Base-by-base conservation (phyloP, 2,329 filamentous ascomycete genomes). In the Alternaria sp. region DNA sequence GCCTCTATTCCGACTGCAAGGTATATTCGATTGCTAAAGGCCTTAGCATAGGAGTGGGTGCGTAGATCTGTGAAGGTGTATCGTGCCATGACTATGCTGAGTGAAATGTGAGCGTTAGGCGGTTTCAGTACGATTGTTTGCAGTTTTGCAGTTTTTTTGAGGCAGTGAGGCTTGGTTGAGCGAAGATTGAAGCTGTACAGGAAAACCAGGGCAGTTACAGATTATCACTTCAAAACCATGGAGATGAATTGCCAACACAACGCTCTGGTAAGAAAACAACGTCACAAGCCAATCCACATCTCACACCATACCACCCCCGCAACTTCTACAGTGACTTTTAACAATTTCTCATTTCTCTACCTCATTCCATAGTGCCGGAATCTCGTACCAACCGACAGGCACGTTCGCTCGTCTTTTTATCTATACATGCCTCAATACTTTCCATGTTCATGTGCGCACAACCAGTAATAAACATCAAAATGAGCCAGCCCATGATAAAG, bases 401-500 rank as follows among this genome's bases (percentile, higher is more conserved):
- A 36, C 41, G 31, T 45, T 23, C 40, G 31, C 56, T 40, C 29
- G 40, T 41, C 36, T 60, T 56, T 56, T 60, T 57, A 60, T 60
- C 57, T 60, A 60, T 60, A 56, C 57, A 60, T 60, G 29, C 28
- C 37, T 26, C 55, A 50, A 46, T 39, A 24, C 31, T 37, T 54
- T 34, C 29, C 26, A 36, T 51, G 28, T 51, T 23, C 42, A 11
- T 48, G 28, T 31, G 13, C 29, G 23, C 29, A n/a, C 29, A 49
- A 40, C 39, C 49, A 42, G 46, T 60, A 54, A 39, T 55, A 49
- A 50, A 57, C 53, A 60, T 56, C 58, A 57, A 53, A 62, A 48
- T 60, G 50, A 62, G 50, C 60, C 62, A 56, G 52, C 58, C 60
- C 54, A 50, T 56, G 45, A 54, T 23, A 34, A 28, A 46, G 40